These are phyloP conservation scores for Dipodascopsis uninucleata DNA, from an alignment of 805 yeast genomes.

Conservation along the genomic window DNA sequence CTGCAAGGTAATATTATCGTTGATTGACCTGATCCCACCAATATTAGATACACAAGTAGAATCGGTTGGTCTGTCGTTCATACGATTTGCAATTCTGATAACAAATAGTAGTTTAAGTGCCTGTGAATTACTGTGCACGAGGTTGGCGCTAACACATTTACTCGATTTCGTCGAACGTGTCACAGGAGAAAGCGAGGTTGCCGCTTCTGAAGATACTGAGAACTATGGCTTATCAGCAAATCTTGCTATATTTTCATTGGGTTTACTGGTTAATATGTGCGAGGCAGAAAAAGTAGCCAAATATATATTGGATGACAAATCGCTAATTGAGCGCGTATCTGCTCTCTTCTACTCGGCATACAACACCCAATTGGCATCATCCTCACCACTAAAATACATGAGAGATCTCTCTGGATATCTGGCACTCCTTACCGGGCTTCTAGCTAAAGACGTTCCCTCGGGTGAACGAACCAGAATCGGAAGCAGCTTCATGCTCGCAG, in stretches of 20 bases:
- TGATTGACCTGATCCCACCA: constrained; percentile 5
- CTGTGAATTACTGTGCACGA: constrained; percentile 3
- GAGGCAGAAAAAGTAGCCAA: constrained; percentile 14
- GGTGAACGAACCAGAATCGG: background rate
- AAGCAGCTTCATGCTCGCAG: constrained; percentile 3
- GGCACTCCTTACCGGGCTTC: constrained; percentile 8
- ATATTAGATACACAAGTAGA: background rate
- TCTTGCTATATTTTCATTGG: constrained; percentile 18
- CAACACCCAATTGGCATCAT: too few species aligned
- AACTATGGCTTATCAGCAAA: constrained; percentile 14
- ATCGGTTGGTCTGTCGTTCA: constrained; percentile 4
- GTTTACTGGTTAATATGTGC: constrained; percentile 16
- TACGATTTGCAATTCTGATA: constrained; percentile 12
- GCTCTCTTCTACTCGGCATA: too few species aligned
- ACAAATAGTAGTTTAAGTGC: constrained; percentile 7
- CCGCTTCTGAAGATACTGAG: constrained; percentile 3
- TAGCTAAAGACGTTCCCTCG: too few species aligned
- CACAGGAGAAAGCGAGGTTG: background rate
- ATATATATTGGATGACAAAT: too few species aligned
- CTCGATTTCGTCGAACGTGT: constrained; percentile 1
- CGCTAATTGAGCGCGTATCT: background rate
- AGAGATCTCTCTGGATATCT: constrained; percentile 16
- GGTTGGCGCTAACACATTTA: background rate
- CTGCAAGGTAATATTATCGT: background rate
- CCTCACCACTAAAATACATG: constrained; percentile 6